A percentile compares a stretch with the other conserved stretches of the same genome.
phyloP scores from a whole-genome alignment of 179 eudicot genomes.

The Patellifolia procumbens region DNA sequence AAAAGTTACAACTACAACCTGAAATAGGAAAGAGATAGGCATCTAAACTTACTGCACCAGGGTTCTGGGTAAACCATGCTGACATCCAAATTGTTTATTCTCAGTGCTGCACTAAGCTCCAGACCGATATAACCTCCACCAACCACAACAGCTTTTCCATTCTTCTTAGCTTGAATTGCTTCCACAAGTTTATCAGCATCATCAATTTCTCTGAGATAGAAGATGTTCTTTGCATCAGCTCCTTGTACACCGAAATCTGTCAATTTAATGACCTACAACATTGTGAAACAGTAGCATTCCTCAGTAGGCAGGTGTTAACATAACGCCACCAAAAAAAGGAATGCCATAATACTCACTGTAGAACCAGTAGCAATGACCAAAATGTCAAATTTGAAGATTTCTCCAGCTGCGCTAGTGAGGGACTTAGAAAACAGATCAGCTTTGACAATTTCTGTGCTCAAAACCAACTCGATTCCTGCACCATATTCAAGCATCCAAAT shows the following conservation, averaged over 20 bases:
- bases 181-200: constrained; percentile 92
- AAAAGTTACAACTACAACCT: not conserved
- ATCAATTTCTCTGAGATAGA: constrained; percentile 86
- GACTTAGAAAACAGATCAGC: constrained; percentile 87
- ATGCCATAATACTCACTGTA: constrained; percentile 47
- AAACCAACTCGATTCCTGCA: constrained; percentile 77
- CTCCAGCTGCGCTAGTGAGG: constrained; percentile 82
- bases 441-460: constrained; percentile 78
- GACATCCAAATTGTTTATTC: constrained; percentile 78
- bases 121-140: constrained; percentile 99
- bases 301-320: constrained; percentile 4
- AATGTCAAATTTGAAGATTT: constrained; percentile 55
- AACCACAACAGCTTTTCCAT: constrained; percentile 84
- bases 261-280: constrained; percentile 67
- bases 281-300: constrained; percentile 1
- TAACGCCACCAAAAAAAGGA: not conserved
- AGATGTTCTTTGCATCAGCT: constrained; percentile 90
- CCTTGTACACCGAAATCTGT: constrained; percentile 91
- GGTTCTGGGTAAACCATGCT: constrained; percentile 99
- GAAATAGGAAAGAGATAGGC: not conserved
- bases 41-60: constrained; percentile 94
- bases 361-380: constrained; percentile 95
- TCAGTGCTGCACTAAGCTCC: constrained; percentile 90
- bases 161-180: constrained; percentile 78
- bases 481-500: too few relatives aligned